Evolutionary conservation across 306 rosid genomes (phyloP), one percentile per base, ranked within the genome.

Genomic region (Astragalus glycyphyllos): DNA sequence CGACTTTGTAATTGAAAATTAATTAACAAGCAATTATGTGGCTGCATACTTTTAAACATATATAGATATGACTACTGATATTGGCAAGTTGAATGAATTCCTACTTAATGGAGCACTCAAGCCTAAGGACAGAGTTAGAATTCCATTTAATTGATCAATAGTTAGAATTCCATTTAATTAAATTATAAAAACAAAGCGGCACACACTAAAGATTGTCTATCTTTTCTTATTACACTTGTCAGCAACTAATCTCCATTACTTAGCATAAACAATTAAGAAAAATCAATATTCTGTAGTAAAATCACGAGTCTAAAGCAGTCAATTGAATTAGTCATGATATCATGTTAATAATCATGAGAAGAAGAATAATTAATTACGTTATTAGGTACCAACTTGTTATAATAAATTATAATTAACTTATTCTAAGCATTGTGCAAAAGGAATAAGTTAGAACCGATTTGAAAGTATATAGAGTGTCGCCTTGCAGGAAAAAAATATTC

Each of bases 301-400:
- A 77, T 75, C 58, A 74, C 29, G 49, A 56, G 69, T 66, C 74
- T 44, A 69, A 71, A 54, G 86, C 86, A 83, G 81, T 79, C 55
- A 76, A 76, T 46, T 35, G 71, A 82, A 82, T 42, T 74, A 63
- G 58, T 50, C 74, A 69, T 49, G 73, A 63, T 58, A 65, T 61
- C 42, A 14, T 84, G 65, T 59, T 58, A 59, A 74, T 60, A 83
- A 79, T 83, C 56, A 83, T 79, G 59, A 66, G 79, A 2, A 74
- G 68, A 0, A 58, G 29, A 60, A 75, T 83, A 79, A 53, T 53
- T 37, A n/a, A n/a, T n/a, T 75, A 83, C 76, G 75, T 82, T 79
- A 83, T 83, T 49, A 37, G 70, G 81, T 54, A 71, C 79, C 86
- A 83, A 83, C 86, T 75, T 83, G 83, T 65, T 26, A 40, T 23